Percentiles rank a stretch among this genome's conserved stretches.
Conservation (phyloP, 78 protist species). For the Monocercomonoides exilis region DNA sequence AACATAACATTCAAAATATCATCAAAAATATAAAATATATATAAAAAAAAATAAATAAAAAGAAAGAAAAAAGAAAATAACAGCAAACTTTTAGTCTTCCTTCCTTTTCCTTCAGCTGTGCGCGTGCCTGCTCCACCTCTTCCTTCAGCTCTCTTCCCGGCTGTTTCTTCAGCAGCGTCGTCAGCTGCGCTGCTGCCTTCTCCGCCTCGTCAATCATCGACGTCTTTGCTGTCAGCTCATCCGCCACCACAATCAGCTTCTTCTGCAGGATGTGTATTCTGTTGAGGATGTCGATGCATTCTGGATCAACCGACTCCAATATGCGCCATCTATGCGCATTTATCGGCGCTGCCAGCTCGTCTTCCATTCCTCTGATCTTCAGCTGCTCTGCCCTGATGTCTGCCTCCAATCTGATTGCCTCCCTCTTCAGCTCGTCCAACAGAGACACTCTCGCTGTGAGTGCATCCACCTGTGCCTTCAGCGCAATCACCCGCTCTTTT, state of each 20-base stretch:
- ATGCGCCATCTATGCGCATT: background rate
- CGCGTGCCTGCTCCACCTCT: background rate
- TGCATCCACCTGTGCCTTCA: background rate
- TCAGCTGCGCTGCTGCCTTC: background rate
- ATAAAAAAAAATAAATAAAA: no score
- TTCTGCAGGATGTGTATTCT: background rate
- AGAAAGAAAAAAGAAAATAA: background rate
- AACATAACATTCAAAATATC: no score
- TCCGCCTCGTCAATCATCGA: background rate
- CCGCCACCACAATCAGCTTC: background rate
- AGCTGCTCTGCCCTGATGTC: background rate
- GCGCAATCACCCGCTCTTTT: background rate
- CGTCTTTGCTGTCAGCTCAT: background rate
- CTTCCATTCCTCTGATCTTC: background rate
- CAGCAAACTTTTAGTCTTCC: background rate
- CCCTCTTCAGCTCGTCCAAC: background rate
- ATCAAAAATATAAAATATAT: no score
- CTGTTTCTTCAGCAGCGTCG: background rate
- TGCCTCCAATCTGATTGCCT: background rate
- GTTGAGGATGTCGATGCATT: background rate
- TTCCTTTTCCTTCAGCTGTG: background rate
- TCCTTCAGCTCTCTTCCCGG: background rate
- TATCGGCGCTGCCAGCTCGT: background rate
- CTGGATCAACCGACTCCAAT: background rate
- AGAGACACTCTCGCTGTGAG: background rate